phyloP scores from a whole-genome alignment of 192 early-diverging fungal species.

The Gamsiella multidivaricata region DNA sequence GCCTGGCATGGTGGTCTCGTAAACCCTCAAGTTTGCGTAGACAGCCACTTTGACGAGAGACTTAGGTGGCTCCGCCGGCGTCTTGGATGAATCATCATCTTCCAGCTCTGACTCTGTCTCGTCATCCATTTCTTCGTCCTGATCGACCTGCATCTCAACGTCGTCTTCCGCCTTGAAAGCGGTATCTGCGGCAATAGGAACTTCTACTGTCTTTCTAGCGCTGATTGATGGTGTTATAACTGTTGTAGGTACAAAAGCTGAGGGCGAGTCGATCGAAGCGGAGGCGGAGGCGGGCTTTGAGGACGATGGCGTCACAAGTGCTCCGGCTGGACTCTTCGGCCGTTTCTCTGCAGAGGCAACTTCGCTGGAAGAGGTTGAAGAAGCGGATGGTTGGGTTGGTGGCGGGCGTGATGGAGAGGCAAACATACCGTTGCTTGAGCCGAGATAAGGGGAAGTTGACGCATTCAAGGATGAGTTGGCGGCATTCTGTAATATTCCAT shows the following conservation, averaged over 20 bases:
- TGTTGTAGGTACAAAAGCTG: neutral
- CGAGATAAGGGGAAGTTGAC: conserved; percentile 17
- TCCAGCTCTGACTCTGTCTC: conserved; percentile 50
- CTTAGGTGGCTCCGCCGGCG: conserved; percentile 18
- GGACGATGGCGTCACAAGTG: neutral
- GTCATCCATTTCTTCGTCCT: conserved; percentile 25
- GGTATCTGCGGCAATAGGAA: neutral
- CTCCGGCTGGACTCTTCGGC: neutral
- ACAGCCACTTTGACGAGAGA: conserved; percentile 34
- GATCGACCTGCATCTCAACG: conserved; percentile 24
- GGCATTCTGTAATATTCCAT: conserved; percentile 46
- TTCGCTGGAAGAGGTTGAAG: too few relatives aligned
- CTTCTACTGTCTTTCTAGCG: neutral
- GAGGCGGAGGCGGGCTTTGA: conserved; percentile 7
- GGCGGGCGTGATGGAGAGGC: neutral
- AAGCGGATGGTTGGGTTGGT: neutral
- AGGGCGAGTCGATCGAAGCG: neutral
- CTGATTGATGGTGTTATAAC: neutral
- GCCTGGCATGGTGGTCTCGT: conserved; percentile 49
- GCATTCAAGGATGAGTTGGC: conserved; percentile 38
- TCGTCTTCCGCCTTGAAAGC: conserved; percentile 1
- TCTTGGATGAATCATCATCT: conserved; percentile 30
- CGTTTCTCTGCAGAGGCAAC: neutral
- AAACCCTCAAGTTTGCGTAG: conserved; percentile 49
- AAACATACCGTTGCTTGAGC: conserved; percentile 13